phyloP scores from a whole-genome alignment of 495 filamentous ascomycete species.

The Penicillium samsonianum region DNA sequence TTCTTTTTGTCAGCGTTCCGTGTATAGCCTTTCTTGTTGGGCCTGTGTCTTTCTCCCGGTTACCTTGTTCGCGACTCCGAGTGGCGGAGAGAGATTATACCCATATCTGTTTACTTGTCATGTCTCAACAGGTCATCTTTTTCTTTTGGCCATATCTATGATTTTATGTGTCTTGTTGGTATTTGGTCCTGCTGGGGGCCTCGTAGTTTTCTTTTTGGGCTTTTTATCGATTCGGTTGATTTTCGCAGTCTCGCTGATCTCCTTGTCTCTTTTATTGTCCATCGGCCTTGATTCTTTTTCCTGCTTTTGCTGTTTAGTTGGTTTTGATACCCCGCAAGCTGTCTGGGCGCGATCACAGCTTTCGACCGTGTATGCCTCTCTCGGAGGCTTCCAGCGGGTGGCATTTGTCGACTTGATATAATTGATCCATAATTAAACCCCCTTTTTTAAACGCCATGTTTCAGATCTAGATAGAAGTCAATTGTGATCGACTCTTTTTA shows the following conservation, averaged over 20 bases:
- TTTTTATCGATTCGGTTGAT: slow-evolving; percentile 7
- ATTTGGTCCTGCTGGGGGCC: background rate
- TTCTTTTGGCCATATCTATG: slow-evolving; percentile 24
- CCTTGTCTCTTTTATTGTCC: background rate
- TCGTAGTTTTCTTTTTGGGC: slow-evolving; percentile 6
- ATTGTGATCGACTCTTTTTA: slow-evolving; percentile 6
- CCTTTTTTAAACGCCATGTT: background rate
- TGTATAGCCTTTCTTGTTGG: slow-evolving; percentile 27
- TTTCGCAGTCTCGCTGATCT: background rate
- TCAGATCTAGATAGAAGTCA: background rate
- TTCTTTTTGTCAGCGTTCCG: slow-evolving; percentile 23
- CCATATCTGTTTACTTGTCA: slow-evolving; percentile 29
- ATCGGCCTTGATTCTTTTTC: slow-evolving; percentile 4
- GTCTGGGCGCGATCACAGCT: slow-evolving; percentile 9
- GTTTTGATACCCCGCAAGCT: slow-evolving; percentile 16
- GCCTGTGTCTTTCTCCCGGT: slow-evolving; percentile 25
- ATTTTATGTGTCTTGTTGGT: slow-evolving; percentile 8
- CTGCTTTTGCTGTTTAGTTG: slow-evolving; percentile 6
- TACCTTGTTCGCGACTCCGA: slow-evolving; percentile 24
- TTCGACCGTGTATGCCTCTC: slow-evolving; percentile 1
- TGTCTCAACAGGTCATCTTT: slow-evolving; percentile 33
- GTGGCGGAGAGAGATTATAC: slow-evolving; percentile 34
- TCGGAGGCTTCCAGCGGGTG: slow-evolving; percentile 2
- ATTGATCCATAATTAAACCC: background rate
- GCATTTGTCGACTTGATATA: background rate